Percentiles rank a stretch among this genome's conserved stretches.
Conservation (phyloP, 345 rosid species). For the Cardamine occulta region DNA sequence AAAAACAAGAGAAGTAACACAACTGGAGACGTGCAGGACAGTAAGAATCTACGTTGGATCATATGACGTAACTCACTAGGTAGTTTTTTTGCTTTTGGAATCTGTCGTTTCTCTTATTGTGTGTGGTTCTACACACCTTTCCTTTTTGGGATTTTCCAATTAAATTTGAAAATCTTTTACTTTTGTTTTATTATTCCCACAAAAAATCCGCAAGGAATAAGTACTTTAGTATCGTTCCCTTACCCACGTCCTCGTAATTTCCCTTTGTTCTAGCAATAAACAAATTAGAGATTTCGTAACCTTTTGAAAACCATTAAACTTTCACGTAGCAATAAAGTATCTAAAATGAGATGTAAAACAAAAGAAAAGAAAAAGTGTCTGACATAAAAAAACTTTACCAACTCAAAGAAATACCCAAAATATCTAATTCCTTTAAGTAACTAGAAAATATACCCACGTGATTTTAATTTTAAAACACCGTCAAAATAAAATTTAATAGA, state of each 20-base stretch:
- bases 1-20: conserved; percentile 10
- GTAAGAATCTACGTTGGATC: conserved; percentile 18
- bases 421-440: conserved; percentile 32
- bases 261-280: neutral
- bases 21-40: conserved; percentile 28
- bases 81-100: neutral
- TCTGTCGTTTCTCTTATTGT: conserved; percentile 2
- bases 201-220: neutral
- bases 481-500: too few relatives aligned
- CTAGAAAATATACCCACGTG: too few relatives aligned
- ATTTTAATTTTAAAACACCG: too few relatives aligned
- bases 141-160: conserved; percentile 15
- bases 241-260: neutral
- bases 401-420: conserved; percentile 14
- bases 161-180: neutral
- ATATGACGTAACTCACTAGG: conserved; percentile 8
- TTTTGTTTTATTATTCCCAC: neutral
- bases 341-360: neutral
- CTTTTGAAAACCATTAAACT: conserved; percentile 18
- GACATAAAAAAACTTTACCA: conserved; percentile 14
- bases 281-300: neutral
- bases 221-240: conserved; percentile 13
- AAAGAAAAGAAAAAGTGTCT: neutral
- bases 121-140: conserved; percentile 9
- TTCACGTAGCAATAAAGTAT: conserved; percentile 23